phyloP scores from a whole-genome alignment of 352 stramenopile genomes.

The Pythium folliculosum region DNA sequence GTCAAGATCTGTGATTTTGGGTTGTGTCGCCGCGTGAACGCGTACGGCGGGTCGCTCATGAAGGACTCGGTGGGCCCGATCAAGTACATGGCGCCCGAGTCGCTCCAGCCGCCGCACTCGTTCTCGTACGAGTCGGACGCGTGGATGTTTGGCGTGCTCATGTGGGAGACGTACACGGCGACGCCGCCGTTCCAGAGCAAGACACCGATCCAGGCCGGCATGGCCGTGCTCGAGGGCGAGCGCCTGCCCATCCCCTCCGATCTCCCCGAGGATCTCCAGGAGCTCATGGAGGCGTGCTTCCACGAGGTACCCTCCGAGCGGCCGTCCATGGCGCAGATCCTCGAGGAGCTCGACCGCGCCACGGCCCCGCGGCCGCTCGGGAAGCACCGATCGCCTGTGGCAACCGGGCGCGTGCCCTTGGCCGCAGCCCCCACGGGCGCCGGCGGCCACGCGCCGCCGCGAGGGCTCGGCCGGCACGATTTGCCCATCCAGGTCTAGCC shows the following conservation, averaged over 20 bases:
- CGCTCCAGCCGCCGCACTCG: slow-evolving; percentile 65
- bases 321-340: slow-evolving; percentile 71
- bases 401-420: neutral
- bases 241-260: slow-evolving; percentile 48
- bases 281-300: slow-evolving; percentile 74
- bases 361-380: neutral
- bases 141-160: slow-evolving; percentile 85
- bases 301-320: slow-evolving; percentile 60
- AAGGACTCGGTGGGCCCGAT: slow-evolving; percentile 67
- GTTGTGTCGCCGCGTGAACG: slow-evolving; percentile 65
- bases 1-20: slow-evolving; percentile 85
- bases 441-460: neutral
- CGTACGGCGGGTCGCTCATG: slow-evolving; percentile 56
- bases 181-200: slow-evolving; percentile 54
- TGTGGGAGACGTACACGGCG: slow-evolving; percentile 78
- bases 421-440: neutral
- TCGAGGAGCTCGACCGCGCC: slow-evolving; percentile 27
- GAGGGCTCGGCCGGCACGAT: slow-evolving; percentile 9
- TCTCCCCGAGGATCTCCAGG: slow-evolving; percentile 48
- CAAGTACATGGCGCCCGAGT: slow-evolving; percentile 87
- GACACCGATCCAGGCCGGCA: slow-evolving; percentile 62
- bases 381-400: neutral
- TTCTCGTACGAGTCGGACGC: slow-evolving; percentile 80
- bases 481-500: slow-evolving; percentile 11
- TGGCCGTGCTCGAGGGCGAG: slow-evolving; percentile 62